phyloP scores from a whole-genome alignment of 2,329 filamentous ascomycete species.

The Teratosphaeria destructans region DNA sequence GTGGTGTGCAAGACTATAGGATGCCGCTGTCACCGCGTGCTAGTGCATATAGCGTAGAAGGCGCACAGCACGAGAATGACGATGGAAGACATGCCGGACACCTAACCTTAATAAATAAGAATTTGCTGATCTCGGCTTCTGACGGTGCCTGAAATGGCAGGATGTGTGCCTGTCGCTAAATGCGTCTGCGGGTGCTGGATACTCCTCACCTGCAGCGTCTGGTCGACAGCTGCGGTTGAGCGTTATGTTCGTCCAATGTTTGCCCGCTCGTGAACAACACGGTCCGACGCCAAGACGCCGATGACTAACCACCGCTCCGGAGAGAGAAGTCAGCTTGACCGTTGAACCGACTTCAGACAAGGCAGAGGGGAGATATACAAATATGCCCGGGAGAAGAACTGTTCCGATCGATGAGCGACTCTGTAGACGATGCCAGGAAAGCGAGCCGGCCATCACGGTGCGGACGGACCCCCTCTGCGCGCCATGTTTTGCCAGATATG shows the following conservation, averaged over 20 bases:
- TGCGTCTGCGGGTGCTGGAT: background rate
- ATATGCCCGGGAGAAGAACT: constrained; percentile 17
- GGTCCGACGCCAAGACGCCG: too few species aligned
- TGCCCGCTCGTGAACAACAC: too few species aligned
- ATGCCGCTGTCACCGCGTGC: background rate
- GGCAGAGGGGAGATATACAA: background rate
- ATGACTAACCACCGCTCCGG: background rate
- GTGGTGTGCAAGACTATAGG: background rate
- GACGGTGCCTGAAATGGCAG: background rate
- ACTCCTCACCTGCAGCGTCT: too few species aligned
- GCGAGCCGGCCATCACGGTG: constrained; percentile 42
- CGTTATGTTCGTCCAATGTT: too few species aligned
- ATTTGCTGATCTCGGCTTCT: background rate
- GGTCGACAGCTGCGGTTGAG: too few species aligned
- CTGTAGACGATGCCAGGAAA: constrained; percentile 49
- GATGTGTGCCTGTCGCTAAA: background rate
- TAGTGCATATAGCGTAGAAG: background rate
- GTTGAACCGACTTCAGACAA: background rate
- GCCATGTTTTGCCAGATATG: constrained; percentile 68
- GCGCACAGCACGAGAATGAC: background rate
- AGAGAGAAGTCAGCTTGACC: background rate
- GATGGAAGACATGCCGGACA: background rate
- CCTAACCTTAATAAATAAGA: background rate
- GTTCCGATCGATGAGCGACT: constrained; percentile 14
- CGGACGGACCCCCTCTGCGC: constrained; percentile 51